Evolutionary conservation across 2,329 filamentous ascomycete species (phyloP).

Genomic region (Scytalidium lignicola): DNA sequence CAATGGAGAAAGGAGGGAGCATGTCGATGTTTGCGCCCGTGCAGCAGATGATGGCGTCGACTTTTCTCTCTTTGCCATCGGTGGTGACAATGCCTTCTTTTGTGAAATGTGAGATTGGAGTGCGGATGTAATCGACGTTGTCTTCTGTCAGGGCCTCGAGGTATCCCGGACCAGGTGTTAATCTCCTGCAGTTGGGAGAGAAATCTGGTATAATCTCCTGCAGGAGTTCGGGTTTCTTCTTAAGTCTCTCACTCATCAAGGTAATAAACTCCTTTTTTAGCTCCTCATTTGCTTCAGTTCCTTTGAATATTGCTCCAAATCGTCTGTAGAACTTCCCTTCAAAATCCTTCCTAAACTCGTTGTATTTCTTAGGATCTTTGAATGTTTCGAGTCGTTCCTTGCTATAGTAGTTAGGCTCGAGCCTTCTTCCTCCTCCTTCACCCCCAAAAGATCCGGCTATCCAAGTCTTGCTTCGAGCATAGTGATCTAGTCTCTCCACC

Average conservation of each 20-base stretch:
- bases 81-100: conserved; percentile 53
- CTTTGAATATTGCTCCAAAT: conserved; percentile 49
- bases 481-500: conserved; percentile 54
- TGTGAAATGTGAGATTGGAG: conserved; percentile 53
- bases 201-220: conserved; percentile 56
- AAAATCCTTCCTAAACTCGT: conserved; percentile 51
- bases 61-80: conserved; percentile 51
- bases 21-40: conserved; percentile 61
- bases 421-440: conserved; percentile 24
- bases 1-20: conserved; percentile 56
- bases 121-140: conserved; percentile 58
- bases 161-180: conserved; percentile 64
- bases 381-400: conserved; percentile 52
- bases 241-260: conserved; percentile 49
- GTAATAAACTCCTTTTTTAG: conserved; percentile 42
- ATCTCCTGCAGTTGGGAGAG: conserved; percentile 57
- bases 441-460: conserved; percentile 56
- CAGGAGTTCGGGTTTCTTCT: conserved; percentile 49
- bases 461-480: conserved; percentile 62
- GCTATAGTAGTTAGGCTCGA: conserved; percentile 48
- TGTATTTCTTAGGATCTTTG: conserved; percentile 51
- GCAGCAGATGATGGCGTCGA: conserved; percentile 63
- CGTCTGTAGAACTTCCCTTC: conserved; percentile 58
- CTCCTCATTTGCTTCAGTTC: conserved; percentile 43
- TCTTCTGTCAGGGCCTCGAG: conserved; percentile 57